phyloP scores from a whole-genome alignment of 2,329 filamentous ascomycete genomes.

The Aspergillus versicolor region DNA sequence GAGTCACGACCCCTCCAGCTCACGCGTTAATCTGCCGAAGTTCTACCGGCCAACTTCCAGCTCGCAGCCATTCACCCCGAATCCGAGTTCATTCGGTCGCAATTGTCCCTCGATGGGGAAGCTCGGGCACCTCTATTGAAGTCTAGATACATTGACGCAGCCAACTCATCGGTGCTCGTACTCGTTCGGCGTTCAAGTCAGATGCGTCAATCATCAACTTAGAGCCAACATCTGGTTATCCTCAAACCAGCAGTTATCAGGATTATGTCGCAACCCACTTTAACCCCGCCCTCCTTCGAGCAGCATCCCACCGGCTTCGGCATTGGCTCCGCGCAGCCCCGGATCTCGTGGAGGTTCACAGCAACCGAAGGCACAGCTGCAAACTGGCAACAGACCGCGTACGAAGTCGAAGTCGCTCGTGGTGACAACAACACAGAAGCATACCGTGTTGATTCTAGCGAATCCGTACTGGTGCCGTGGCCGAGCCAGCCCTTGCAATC shows the following conservation, averaged over 20 bases:
- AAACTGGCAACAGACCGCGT: slow-evolving; percentile 27
- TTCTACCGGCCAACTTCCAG: not conserved
- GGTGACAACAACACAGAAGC: slow-evolving; percentile 1
- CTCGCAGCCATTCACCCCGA: not conserved
- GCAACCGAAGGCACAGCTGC: slow-evolving; percentile 4
- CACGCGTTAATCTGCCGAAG: not conserved
- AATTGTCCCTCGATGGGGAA: not conserved
- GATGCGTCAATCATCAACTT: no score
- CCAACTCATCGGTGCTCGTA: no score
- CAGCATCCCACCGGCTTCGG: slow-evolving; percentile 23
- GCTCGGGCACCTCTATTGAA: not conserved
- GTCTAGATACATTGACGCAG: not conserved
- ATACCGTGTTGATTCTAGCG: slow-evolving; percentile 14
- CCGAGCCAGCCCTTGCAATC: slow-evolving; percentile 22
- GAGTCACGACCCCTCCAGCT: no score
- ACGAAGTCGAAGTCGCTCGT: slow-evolving; percentile 24
- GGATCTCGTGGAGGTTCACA: slow-evolving; percentile 29
- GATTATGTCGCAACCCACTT: slow-evolving; percentile 1
- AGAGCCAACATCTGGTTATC: no score
- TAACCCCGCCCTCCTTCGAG: not conserved
- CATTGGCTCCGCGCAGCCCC: slow-evolving; percentile 21
- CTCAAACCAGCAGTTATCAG: no score
- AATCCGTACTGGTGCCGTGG: slow-evolving; percentile 30
- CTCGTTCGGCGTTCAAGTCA: no score
- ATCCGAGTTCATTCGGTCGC: not conserved